Base-by-base conservation (phyloP, 2,329 filamentous ascomycete genomes). In the Fusarium vanettenii region DNA sequence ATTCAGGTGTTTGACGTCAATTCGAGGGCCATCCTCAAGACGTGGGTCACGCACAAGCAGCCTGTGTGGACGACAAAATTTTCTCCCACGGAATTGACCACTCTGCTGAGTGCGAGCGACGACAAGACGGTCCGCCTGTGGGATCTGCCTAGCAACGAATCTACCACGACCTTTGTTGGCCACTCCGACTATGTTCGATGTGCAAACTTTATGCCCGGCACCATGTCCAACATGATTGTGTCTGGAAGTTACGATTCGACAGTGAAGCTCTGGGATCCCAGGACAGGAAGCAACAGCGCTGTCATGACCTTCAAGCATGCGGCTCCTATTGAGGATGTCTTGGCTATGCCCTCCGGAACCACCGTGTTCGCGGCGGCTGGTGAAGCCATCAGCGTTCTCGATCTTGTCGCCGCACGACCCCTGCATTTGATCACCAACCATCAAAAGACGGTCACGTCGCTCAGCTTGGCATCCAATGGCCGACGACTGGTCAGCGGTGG, bases 251-350 rank as follows among this genome's bases (percentile, higher is more conserved):
- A 99, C 85, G 97, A 99, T 84, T 91, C 94, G 72, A 98, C 95
- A 1, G 96, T 98, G 60, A 92, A 94, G 74, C 85, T 99, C 25
- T 99, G 97, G 97, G 97, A 99, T 85, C 92, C 95, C 1, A 89
- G 97, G 76, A 91, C 92, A 39, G 91, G 92, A 75, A 90, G 82
- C 80, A 88, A 84, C 79, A 87, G 83, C 33, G 87, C 92, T 8
- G 95, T 95, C 74, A 97, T 99, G 92, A 94, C 93, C 0, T 98
- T 99, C 86, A 97, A 97, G 87, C 95, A 98, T 85, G 90, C 92
- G n/a, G 93, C 94, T 18, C 93, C 96, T 2, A 90, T 99, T 25
- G 97, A 99, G 83, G 89, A 91, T 61, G 93, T 99, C n/a, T 87
- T 98, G 6, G 92, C 96, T 8, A 91, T 98, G 85, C 92, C 94